Evolutionary conservation across 1,139 yeast genomes (phyloP), one percentile per base, ranked within the genome.

Genomic region (Kluyveromyces sp.): DNA sequence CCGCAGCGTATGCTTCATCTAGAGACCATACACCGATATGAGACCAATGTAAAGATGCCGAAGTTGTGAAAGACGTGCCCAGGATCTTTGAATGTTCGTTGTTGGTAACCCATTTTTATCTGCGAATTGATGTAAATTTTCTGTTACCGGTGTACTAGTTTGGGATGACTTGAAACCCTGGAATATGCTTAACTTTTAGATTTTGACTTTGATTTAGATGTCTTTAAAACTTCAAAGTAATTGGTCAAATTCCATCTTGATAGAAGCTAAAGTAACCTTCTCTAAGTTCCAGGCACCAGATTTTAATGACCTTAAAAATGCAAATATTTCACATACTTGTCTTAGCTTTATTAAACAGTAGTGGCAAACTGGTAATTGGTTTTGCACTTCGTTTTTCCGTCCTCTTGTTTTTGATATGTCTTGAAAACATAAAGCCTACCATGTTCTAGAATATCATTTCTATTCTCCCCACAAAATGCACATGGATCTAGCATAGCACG

Each of bases 41-140:
- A n/a, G 94, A 74, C 92, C 95, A 90, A 66, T 84, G 87, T 55
- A 89, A 72, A 52, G 78, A 76, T 31, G 76, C 75, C 84, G 71
- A 27, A 81, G 63, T 53, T 78, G 70, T 35, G 76, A 69, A 41
- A 80, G 64, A 55, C 79, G 85, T 27, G 73, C 68, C 85, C 86
- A 81, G 3, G 78, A 77, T 50, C 73, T 68, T 48, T 65, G 69
- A 8, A 68, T 58, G 39, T 67, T 62, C 2, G 62, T 58, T 0
- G 64, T 54, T 21, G 66, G 65, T 27, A 49, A 50, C 1, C 58
- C 58, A 3, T 48, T 47, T 7, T 48, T 56, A 7, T 52, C 59
- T 21, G 52, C 39, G 15, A 43, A 45, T 7, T 43, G 33, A 15
- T 52, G 45, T 6, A 50, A 43, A 3, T 48, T 42, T 39, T 56